These are phyloP conservation scores for Boletus holoroseus DNA, from an alignment of 1,284 basidiomycete species.

Conservation along the genomic window DNA sequence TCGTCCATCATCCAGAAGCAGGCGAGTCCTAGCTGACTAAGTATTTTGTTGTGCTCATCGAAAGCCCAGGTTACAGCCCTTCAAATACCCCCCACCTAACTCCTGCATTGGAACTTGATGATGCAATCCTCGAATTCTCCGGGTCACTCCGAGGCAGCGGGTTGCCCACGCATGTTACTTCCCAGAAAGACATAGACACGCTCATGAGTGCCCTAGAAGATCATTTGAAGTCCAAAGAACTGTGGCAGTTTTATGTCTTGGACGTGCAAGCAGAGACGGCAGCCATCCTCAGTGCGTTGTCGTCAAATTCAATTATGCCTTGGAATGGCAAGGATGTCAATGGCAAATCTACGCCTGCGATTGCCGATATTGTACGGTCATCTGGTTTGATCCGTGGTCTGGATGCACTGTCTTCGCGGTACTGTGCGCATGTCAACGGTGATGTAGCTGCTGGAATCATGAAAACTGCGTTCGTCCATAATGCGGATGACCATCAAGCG, in stretches of 20 bases:
- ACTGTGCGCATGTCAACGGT: conserved; percentile 60
- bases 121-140: conserved; percentile 78
- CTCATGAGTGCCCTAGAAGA: conserved; percentile 62
- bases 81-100: conserved; percentile 84
- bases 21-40: conserved; percentile 41
- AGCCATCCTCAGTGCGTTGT: conserved; percentile 48
- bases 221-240: conserved; percentile 57
- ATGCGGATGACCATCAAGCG: conserved; percentile 45
- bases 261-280: conserved; percentile 60
- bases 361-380: conserved; percentile 58
- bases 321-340: conserved; percentile 56
- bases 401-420: conserved; percentile 60
- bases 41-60: conserved; percentile 9
- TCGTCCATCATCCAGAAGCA: conserved; percentile 90
- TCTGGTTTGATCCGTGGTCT: conserved; percentile 55
- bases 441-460: conserved; percentile 62
- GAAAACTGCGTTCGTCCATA: conserved; percentile 59
- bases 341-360: conserved; percentile 58
- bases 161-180: conserved; percentile 67
- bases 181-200: conserved; percentile 60
- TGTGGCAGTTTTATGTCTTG: conserved; percentile 93
- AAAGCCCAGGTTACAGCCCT: conserved; percentile 71
- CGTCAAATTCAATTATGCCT: conserved; percentile 38
- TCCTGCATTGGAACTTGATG: conserved; percentile 84
- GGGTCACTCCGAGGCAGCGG: conserved; percentile 55